Percentiles rank a stretch among this genome's conserved stretches.
These are phyloP conservation scores for Adenanthera pavonina DNA, from an alignment of 306 rosid species.

Conservation along the genomic window DNA sequence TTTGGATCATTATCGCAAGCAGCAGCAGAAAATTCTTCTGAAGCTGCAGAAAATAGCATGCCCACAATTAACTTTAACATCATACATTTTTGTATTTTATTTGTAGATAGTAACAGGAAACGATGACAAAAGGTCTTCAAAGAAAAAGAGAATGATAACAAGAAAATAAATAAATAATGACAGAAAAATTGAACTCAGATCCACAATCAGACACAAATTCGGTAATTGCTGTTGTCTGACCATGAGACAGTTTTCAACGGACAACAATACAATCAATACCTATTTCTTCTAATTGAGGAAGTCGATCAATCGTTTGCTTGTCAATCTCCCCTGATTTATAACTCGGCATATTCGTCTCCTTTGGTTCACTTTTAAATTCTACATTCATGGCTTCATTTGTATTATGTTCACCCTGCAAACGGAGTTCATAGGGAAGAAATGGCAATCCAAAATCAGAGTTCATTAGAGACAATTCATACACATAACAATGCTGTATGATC, in stretches of 20 bases:
- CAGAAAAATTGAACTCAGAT: neutral
- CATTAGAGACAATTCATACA: slow-evolving; percentile 26
- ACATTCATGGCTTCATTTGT: slow-evolving; percentile 57
- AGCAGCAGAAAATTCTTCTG: slow-evolving; percentile 67
- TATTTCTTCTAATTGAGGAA: slow-evolving; percentile 68
- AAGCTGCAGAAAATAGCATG: slow-evolving; percentile 56
- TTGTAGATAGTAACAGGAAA: slow-evolving; percentile 8
- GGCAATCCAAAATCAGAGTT: slow-evolving; percentile 38
- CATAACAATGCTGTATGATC: slow-evolving; percentile 5
- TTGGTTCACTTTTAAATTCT: slow-evolving; percentile 63
- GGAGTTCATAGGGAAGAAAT: slow-evolving; percentile 29
- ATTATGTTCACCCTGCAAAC: slow-evolving; percentile 70
- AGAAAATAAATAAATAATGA: neutral
- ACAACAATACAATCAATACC: slow-evolving; percentile 57
- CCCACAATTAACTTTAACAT: slow-evolving; percentile 15
- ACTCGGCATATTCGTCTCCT: slow-evolving; percentile 49
- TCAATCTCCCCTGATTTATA: slow-evolving; percentile 56
- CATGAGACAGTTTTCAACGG: slow-evolving; percentile 16
- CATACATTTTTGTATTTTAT: neutral
- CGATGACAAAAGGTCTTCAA: neutral
- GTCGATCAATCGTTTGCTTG: slow-evolving; percentile 57
- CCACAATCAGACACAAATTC: slow-evolving; percentile 30
- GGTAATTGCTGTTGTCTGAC: slow-evolving; percentile 15
- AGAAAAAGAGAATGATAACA: neutral
- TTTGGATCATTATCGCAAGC: slow-evolving; percentile 66